Base-by-base conservation (phyloP, 176 grass and related monocot genomes). In the Aegilops longissima region DNA sequence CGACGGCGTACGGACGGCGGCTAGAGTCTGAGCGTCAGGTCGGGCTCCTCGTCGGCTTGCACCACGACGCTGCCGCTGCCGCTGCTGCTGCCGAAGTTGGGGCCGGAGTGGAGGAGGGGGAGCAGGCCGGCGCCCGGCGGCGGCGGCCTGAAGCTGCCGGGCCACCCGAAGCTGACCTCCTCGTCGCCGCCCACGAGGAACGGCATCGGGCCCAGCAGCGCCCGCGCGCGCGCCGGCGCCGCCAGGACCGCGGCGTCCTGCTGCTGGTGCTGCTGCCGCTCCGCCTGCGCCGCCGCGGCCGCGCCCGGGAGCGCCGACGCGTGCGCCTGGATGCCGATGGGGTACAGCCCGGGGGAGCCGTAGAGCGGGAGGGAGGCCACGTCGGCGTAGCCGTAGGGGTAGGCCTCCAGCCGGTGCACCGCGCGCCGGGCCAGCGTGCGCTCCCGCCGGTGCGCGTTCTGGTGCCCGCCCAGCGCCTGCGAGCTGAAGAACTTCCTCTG, bases 401-500 rank as follows among this genome's bases (percentile, higher is more conserved):
- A 76, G 4, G 90, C 79, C 51, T 92, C 88, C n/a, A 90, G 33
- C 24, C 83, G 73, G 73, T 76, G 83, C 73, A 85, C 33, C 30
- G 92, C 92, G 54, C 93, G 80, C 16, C 91, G 85, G 5, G 85
- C 90, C 42, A 44, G 42, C 10, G 3, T 94, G 79, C 92, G 92
- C 92, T 92, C 92, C 23, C 87, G 89, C 73, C 88, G 79, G 84
- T 94, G 92, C 65, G 92, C 85, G 87, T 94, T 94, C 90, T 92
- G 92, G 92, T 94, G 93, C 8, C 93, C 93, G 8, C 93, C 93
- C 73, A 94, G 90, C 54, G 93, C 93, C 70, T 94, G 93, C 47
- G 90, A 94, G 85, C 93, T 94, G 87, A 90, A 94, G 93, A 94
- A 94, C 93, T 90, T 94, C 66, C 93, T 80, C 90, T 90, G 90